Evolutionary conservation across 176 grass and related monocot genomes (phyloP), one percentile per base, ranked within the genome.

Genomic region (Aegilops bicornis): DNA sequence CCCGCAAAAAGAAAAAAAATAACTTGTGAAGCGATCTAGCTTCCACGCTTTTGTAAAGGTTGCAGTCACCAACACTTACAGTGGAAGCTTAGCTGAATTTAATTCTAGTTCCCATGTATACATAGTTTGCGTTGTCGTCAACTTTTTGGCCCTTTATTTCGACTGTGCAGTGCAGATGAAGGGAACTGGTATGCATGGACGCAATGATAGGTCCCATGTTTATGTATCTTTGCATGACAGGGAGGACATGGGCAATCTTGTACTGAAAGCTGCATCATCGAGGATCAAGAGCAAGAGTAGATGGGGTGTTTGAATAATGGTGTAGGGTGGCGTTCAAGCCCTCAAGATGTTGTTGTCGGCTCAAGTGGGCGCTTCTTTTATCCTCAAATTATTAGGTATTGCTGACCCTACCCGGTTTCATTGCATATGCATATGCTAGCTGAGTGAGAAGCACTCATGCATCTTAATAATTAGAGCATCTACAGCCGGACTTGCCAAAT

Each of bases 291-390:
- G 50, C 50, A 76, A 11, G 40, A 10, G 40, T 0, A 42, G 77
- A 67, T 81, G 89, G 81, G 67, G 81, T 87, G 81, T 91, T 91
- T 84, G 81, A 91, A 91, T 91, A 87, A 76, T 91, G 37, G 42
- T 47, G 13, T 74, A 84, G 64, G 89, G 85, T 87, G 85, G 81
- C 76, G 77, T 87, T 87, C 81, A 91, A 87, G 85, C 85, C 30
- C 30, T 76, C 85, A 84, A 87, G 85, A 87, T 91, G 89, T 76
- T 91, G 68, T 76, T 87, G 89, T 91, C 85, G 85, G 81, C 27
- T 52, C 85, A 87, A 87, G 81, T 87, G 85, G 79, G 4, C 33
- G 4, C 7, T 40, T 71, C n/a, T 89, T 58, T 47, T 64, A n/a
- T 61, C 36, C 0, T 2, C 36, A 15, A 68, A 45, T 60, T 82